A percentile compares a stretch with the other conserved stretches of the same genome.
phyloP scores from a whole-genome alignment of 805 yeast genomes.

The Candida montana region DNA sequence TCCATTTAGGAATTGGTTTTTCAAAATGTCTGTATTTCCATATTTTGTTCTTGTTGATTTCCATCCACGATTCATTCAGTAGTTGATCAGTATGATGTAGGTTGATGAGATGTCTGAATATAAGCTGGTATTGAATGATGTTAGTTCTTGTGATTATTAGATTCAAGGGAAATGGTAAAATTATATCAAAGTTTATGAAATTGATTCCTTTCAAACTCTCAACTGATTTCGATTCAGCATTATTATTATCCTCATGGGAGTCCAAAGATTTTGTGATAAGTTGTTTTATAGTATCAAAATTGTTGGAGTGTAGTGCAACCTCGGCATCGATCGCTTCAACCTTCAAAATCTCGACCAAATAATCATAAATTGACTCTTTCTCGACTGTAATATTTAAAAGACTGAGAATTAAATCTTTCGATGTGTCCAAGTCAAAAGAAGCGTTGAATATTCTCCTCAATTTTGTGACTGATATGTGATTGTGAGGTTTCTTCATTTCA shows the following conservation, averaged over 20 bases:
- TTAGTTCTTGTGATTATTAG: constrained; percentile 66
- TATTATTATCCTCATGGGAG: constrained; percentile 9
- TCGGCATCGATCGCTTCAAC: constrained; percentile 52
- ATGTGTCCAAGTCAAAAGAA: constrained; percentile 8
- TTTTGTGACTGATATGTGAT: constrained; percentile 26
- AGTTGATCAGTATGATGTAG: constrained; percentile 57
- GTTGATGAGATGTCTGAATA: constrained; percentile 65
- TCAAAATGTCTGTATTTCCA: constrained; percentile 56
- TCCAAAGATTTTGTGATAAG: constrained; percentile 39
- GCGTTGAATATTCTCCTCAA: constrained; percentile 29
- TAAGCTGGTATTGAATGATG: constrained; percentile 69
- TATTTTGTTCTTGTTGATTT: constrained; percentile 53
- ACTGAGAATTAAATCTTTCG: constrained; percentile 22
- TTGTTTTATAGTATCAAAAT: constrained; percentile 38
- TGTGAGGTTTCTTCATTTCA: constrained; percentile 45
- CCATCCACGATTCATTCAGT: constrained; percentile 67
- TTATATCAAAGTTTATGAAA: constrained; percentile 48
- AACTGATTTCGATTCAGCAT: constrained; percentile 20
- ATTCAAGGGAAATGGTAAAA: constrained; percentile 85
- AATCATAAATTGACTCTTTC: constrained; percentile 32
- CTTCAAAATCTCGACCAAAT: constrained; percentile 46
- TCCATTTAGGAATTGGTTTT: constrained; percentile 44
- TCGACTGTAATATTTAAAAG: constrained; percentile 36
- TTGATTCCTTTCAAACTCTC: constrained; percentile 40
- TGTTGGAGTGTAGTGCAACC: constrained; percentile 40